phyloP scores from a whole-genome alignment of 192 early-diverging fungal species.

The Chytriomyces sp. region DNA sequence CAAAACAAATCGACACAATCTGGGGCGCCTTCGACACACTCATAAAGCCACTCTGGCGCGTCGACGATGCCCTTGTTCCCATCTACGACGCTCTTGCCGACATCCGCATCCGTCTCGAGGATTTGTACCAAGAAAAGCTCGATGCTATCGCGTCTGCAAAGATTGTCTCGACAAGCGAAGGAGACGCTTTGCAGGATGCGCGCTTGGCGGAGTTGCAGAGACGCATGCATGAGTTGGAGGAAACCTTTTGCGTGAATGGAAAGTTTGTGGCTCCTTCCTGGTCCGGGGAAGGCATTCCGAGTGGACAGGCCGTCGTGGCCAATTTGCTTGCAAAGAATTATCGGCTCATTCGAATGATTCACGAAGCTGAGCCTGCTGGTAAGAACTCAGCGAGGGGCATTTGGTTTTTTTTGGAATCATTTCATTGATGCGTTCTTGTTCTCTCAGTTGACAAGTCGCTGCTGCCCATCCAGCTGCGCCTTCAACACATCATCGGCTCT shows the following conservation, averaged over 20 bases:
- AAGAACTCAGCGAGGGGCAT: background rate
- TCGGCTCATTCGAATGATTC: constrained; percentile 31
- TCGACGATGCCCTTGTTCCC: constrained; percentile 43
- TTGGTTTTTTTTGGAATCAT: background rate
- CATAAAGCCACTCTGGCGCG: constrained; percentile 40
- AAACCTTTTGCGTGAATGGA: constrained; percentile 32
- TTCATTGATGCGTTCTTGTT: background rate
- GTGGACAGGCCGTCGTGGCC: constrained; percentile 40
- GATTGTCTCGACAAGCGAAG: background rate
- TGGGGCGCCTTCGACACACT: constrained; percentile 44
- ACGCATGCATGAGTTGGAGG: constrained; percentile 38
- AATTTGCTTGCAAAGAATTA: constrained; percentile 36
- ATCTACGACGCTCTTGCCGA: constrained; percentile 41
- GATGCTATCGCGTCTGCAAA: constrained; percentile 2
- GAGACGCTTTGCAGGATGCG: background rate
- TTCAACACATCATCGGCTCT: constrained; percentile 24
- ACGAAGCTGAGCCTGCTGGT: constrained; percentile 38
- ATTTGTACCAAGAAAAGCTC: constrained; percentile 15
- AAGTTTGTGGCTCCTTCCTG: constrained; percentile 39
- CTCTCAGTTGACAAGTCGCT: constrained; percentile 30
- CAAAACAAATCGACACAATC: constrained; percentile 37
- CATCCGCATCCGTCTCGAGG: constrained; percentile 38
- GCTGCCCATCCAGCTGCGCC: constrained; percentile 27
- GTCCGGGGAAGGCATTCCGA: constrained; percentile 22
- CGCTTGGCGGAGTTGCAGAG: constrained; percentile 30